A percentile compares a stretch with the other conserved stretches of the same genome.
phyloP scores from a whole-genome alignment of 2,329 filamentous ascomycete species.

The Aspergillus tamarii region DNA sequence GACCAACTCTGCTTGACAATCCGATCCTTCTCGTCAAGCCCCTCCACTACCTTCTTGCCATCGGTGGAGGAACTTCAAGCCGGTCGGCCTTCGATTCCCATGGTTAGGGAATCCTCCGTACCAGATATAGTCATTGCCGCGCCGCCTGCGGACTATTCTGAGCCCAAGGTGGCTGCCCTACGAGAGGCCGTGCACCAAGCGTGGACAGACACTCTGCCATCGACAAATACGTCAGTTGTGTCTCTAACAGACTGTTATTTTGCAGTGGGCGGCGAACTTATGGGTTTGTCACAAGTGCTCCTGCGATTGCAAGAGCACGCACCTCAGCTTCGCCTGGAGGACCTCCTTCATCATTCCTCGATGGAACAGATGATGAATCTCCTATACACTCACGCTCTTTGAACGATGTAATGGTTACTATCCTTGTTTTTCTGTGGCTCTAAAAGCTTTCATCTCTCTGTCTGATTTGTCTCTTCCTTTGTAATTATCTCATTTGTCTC shows the following conservation, averaged over 20 bases:
- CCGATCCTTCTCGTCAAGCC: background rate
- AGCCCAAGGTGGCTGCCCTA: background rate
- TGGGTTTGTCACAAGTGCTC: background rate
- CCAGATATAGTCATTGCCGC: background rate
- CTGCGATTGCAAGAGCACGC: background rate
- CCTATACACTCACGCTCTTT: background rate
- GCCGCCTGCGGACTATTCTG: background rate
- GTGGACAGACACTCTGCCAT: background rate
- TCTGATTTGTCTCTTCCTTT: background rate
- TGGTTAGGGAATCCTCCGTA: background rate
- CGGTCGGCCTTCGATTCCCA: background rate
- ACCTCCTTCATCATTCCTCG: background rate
- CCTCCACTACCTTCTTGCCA: background rate
- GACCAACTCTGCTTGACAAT: background rate
- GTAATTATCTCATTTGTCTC: background rate
- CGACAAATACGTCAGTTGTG: background rate
- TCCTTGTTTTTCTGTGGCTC: background rate
- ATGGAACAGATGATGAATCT: background rate
- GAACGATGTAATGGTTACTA: background rate
- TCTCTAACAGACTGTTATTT: background rate
- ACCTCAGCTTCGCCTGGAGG: background rate
- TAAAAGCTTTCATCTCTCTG: background rate
- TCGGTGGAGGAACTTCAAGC: background rate
- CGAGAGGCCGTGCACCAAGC: background rate
- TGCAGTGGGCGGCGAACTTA: background rate